These are phyloP conservation scores for Apiospora phragmitis DNA, from an alignment of 2,329 filamentous ascomycete species.

Conservation along the genomic window DNA sequence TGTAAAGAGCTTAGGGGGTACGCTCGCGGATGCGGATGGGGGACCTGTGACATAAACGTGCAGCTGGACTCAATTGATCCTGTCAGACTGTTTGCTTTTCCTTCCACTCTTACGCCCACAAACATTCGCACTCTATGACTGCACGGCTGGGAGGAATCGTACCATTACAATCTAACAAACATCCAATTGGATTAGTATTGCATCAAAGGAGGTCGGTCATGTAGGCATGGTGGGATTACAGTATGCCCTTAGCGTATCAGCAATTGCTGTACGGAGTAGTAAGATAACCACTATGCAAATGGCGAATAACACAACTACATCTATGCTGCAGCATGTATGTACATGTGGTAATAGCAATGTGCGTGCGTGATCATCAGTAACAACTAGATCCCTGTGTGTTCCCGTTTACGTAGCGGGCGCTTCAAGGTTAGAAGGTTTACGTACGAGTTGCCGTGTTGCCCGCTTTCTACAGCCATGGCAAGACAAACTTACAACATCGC, in stretches of 20 bases:
- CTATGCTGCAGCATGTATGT: not conserved
- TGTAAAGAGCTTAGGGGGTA: not conserved
- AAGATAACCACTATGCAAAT: not conserved
- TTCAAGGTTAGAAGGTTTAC: constrained; percentile 3
- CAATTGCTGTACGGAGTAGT: not conserved
- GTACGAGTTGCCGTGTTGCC: not conserved
- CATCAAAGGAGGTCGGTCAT: not conserved
- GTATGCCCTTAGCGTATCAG: not conserved
- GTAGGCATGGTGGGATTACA: not conserved
- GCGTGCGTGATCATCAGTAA: constrained; percentile 2
- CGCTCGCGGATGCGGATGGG: not conserved
- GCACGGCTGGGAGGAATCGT: not conserved
- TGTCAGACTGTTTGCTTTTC: not conserved
- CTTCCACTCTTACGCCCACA: not conserved
- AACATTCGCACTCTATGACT: not conserved
- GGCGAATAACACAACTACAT: not conserved
- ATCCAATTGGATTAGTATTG: not conserved
- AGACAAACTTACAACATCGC: constrained; percentile 1
- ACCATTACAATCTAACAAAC: not conserved
- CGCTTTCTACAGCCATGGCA: not conserved
- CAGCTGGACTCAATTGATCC: constrained; percentile 12
- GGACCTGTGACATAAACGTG: constrained; percentile 22
- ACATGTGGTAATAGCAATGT: not conserved
- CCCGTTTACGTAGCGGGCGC: constrained; percentile 7
- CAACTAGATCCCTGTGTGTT: not conserved